phyloP scores from a whole-genome alignment of 148 eudicot genomes.

The Rhododendron simsii region DNA sequence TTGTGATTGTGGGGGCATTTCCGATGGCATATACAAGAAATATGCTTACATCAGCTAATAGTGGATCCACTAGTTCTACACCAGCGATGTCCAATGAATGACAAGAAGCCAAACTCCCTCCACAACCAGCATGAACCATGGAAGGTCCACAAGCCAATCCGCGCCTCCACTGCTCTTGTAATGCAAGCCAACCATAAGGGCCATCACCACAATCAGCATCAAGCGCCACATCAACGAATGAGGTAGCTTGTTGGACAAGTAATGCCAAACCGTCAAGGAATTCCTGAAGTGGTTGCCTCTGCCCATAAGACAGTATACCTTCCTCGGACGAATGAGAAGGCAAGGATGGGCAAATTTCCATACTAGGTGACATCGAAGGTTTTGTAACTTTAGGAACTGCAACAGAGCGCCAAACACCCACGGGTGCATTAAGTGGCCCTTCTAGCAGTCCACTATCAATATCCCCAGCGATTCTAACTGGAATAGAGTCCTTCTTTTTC shows the following conservation, averaged over 20 bases:
- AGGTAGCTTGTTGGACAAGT: conserved; percentile 94
- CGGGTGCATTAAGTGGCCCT: conserved; percentile 67
- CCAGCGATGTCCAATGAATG: conserved; percentile 96
- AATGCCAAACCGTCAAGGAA: conserved; percentile 79
- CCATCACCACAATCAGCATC: conserved; percentile 94
- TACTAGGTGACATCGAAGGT: conserved; percentile 35
- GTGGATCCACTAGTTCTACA: conserved; percentile 81
- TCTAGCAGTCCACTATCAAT: conserved; percentile 65
- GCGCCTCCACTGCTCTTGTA: conserved; percentile 89
- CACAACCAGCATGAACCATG: conserved; percentile 35
- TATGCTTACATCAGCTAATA: conserved; percentile 75
- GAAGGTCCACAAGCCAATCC: conserved; percentile 69
- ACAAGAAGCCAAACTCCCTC: conserved; percentile 86
- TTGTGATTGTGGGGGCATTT: neutral
- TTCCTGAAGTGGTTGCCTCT: conserved; percentile 76
- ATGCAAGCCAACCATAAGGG: conserved; percentile 92
- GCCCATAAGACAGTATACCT: conserved; percentile 53
- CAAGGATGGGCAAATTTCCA: conserved; percentile 44
- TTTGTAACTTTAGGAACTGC: conserved; percentile 69
- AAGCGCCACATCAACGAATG: conserved; percentile 89
- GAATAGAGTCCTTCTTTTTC: conserved; percentile 79
- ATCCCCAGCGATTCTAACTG: conserved; percentile 91
- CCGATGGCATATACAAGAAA: neutral
- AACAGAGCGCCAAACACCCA: conserved; percentile 98
- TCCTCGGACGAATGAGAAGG: conserved; percentile 69